Evolutionary conservation across 805 yeast genomes (phyloP), one percentile per base, ranked within the genome.

Genomic region (Brettanomyces sp.): DNA sequence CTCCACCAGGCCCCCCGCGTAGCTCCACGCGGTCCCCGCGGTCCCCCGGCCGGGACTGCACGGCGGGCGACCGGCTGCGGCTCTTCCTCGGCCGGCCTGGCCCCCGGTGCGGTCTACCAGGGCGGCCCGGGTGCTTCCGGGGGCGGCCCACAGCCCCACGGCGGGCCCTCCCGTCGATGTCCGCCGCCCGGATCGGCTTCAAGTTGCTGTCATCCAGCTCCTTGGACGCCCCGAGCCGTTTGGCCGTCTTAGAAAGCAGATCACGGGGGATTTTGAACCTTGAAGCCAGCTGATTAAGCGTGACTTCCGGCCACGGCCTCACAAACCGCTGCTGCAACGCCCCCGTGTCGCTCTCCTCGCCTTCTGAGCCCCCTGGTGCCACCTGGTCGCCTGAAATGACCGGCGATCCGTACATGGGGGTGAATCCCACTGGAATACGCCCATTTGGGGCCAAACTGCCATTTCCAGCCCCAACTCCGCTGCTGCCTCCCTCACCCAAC

Each of bases 291-390:
- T 59, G 62, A 39, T 45, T 52, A n/a, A 59, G 47, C 7, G 64
- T 54, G 9, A 55, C 51, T 44, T 60, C 63, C 5, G 58, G 57
- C 62, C 62, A 59, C 12, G 63, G 63, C 42, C 51, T 55, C 39
- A 54, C 55, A 11, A 55, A 48, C 3, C 46, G 52, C 46, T 50
- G 53, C 25, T 50, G 54, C 2, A 18, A 18, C 18, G 18, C 18
- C 18, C 18, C 18, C n/a, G 35, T 11, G 35, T 11, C 11, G 36
- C 43, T 34, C 13, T 57, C 57, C 32, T 47, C 47, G n/a, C 45
- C 52, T 12, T 34, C 22, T 8, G 21, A 9, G 6, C 2, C 8
- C 9, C 23, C 14, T 7, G 25, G 38, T 28, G 53, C 32, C 11
- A 49, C 49, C 35, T 58, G 61, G 21, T 52, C 41, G 12, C 50